Percentiles rank a stretch among this genome's conserved stretches.
Conservation (phyloP, 2,329 filamentous ascomycete genomes). For the Aspergillus awamori region DNA sequence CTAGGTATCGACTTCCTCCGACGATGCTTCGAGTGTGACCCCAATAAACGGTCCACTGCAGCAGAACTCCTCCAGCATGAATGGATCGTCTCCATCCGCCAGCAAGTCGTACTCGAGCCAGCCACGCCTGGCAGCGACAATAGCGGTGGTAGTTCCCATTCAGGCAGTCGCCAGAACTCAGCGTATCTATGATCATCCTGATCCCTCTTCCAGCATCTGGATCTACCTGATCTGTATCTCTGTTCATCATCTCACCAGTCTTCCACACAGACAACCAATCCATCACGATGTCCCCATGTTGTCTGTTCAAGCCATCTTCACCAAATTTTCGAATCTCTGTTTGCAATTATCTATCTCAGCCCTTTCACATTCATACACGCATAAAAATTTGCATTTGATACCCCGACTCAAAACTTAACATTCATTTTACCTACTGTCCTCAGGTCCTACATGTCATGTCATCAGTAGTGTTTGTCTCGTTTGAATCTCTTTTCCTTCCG, state of each 20-base stretch:
- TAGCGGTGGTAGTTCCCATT: constrained; percentile 39
- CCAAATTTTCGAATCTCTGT: neutral
- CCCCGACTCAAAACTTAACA: constrained; percentile 22
- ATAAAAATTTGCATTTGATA: constrained; percentile 35
- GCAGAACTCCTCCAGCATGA: constrained; percentile 91
- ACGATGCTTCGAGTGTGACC: constrained; percentile 84
- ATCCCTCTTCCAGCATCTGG: neutral
- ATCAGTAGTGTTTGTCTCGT: neutral
- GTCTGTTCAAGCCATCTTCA: neutral
- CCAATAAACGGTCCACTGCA: constrained; percentile 74
- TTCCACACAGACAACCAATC: too few species aligned
- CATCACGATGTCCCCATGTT: too few species aligned
- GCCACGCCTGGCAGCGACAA: constrained; percentile 42
- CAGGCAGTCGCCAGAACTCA: constrained; percentile 36
- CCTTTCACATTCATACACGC: neutral
- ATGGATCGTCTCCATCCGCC: constrained; percentile 67
- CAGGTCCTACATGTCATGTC: neutral
- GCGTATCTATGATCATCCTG: constrained; percentile 27
- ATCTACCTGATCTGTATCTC: too few species aligned
- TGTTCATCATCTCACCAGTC: too few species aligned
- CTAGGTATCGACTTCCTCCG: constrained; percentile 85
- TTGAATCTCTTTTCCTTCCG: constrained; percentile 3
- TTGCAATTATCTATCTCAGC: neutral
- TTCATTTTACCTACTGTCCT: neutral
- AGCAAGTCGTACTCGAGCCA: constrained; percentile 51